Percentiles rank a stretch among this genome's conserved stretches.
Conservation (phyloP, 2,329 filamentous ascomycete species). For the Paracorniculantispora psalliotae region DNA sequence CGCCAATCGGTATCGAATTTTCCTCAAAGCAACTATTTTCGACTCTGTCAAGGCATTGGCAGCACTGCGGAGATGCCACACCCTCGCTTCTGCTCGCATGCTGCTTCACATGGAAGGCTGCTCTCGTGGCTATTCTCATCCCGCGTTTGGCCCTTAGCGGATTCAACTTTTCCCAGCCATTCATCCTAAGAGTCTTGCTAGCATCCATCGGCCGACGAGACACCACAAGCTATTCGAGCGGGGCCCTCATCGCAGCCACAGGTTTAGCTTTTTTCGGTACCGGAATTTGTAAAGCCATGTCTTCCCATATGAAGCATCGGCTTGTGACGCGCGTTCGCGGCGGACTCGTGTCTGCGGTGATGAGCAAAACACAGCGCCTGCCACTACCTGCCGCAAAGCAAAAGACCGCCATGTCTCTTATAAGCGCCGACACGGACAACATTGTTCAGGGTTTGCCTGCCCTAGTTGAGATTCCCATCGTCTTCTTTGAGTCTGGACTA, state of each 20-base stretch:
- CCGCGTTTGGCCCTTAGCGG: no score
- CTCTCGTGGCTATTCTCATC: no score
- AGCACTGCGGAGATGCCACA: no score
- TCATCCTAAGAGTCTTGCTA: no score
- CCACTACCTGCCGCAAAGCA: background rate
- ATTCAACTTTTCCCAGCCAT: no score
- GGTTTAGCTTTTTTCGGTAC: background rate
- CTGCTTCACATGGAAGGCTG: background rate
- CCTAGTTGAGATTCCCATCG: background rate
- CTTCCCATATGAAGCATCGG: background rate
- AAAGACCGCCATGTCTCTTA: background rate
- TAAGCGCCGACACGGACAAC: background rate
- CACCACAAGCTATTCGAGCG: constrained; percentile 11
- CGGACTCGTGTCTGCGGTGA: background rate
- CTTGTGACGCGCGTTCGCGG: background rate
- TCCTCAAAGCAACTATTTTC: background rate
- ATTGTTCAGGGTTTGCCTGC: background rate
- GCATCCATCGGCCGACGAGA: constrained; percentile 6
- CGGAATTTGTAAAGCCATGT: background rate
- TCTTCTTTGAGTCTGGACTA: background rate
- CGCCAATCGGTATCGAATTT: background rate
- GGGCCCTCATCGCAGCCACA: background rate
- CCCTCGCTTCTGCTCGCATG: no score
- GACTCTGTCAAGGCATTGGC: background rate
- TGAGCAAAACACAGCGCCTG: background rate